Conservation (phyloP, 2,329 filamentous ascomycete genomes). For the Pyrenophora tritici-repentis region DNA sequence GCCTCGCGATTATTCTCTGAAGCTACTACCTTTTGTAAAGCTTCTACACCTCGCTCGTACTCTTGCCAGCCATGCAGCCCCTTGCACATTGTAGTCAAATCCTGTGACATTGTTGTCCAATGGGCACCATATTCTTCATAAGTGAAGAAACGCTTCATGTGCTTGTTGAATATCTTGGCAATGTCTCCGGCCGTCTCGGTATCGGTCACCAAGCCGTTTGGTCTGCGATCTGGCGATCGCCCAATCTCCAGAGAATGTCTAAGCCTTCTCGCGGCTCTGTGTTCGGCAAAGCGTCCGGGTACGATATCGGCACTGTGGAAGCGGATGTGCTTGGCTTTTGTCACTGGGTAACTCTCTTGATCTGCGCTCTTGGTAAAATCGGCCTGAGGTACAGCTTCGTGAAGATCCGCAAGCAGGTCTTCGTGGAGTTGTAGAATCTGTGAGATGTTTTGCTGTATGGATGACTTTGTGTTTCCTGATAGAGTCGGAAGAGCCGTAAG, state of each 20-base stretch:
- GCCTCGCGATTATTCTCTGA: constrained; percentile 69
- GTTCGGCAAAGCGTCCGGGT: constrained; percentile 44
- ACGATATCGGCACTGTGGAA: constrained; percentile 56
- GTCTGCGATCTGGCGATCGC: constrained; percentile 47
- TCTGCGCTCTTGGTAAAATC: constrained; percentile 49
- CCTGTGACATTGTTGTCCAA: constrained; percentile 82
- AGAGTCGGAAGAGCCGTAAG: constrained; percentile 71
- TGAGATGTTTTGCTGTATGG: constrained; percentile 78
- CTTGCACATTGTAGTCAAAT: constrained; percentile 71
- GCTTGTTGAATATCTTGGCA: constrained; percentile 58
- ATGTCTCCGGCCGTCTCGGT: constrained; percentile 60
- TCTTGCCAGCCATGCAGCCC: constrained; percentile 74
- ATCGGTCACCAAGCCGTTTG: constrained; percentile 52
- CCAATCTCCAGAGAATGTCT: constrained; percentile 55
- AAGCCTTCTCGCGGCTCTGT: constrained; percentile 42
- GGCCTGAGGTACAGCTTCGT: constrained; percentile 70
- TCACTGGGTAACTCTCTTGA: constrained; percentile 40
- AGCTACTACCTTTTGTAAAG: constrained; percentile 74
- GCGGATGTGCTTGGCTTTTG: constrained; percentile 51
- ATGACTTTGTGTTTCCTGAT: constrained; percentile 67
- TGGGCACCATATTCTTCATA: constrained; percentile 94
- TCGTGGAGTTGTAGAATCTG: constrained; percentile 85
- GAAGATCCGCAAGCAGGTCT: constrained; percentile 75
- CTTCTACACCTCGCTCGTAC: constrained; percentile 85
- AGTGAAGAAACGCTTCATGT: constrained; percentile 76